Conservation (phyloP, 768 basidiomycete species). For the Pulveroboletus frians region DNA sequence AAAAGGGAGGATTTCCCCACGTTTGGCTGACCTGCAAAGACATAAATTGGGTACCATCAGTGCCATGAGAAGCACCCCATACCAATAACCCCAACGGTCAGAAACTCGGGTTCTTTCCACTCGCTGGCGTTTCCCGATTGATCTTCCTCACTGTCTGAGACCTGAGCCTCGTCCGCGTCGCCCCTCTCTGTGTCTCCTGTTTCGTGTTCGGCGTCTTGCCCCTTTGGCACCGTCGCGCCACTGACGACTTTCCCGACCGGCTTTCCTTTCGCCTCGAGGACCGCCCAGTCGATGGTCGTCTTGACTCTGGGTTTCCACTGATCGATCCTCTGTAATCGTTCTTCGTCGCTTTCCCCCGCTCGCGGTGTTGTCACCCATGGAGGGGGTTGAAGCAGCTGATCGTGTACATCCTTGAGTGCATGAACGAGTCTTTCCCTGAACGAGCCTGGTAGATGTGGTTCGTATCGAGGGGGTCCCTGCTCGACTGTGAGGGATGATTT, state of each 20-base stretch:
- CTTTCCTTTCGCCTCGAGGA: slow-evolving; percentile 41
- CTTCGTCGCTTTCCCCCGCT: slow-evolving; percentile 36
- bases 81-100: slow-evolving; percentile 85
- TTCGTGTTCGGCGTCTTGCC: slow-evolving; percentile 2
- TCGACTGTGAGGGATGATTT: slow-evolving; percentile 31
- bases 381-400: slow-evolving; percentile 64
- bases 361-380: slow-evolving; percentile 41
- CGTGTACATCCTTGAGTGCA: slow-evolving; percentile 62
- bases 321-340: slow-evolving; percentile 43
- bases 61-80: neutral
- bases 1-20: slow-evolving; percentile 92
- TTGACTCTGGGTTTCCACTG: slow-evolving; percentile 67
- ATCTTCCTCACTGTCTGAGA: slow-evolving; percentile 15
- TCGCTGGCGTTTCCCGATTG: slow-evolving; percentile 10
- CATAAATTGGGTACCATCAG: neutral
- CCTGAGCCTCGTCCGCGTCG: slow-evolving; percentile 20
- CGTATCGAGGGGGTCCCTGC: slow-evolving; percentile 46
- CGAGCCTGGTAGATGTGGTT: slow-evolving; percentile 63
- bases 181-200: slow-evolving; percentile 8
- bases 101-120: slow-evolving; percentile 45
- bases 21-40: slow-evolving; percentile 75
- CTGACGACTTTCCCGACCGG: slow-evolving; percentile 44
- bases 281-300: slow-evolving; percentile 67
- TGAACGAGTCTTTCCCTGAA: slow-evolving; percentile 62
- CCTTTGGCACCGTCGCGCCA: slow-evolving; percentile 35